Percentiles rank a stretch among this genome's conserved stretches.
These are phyloP conservation scores for Ceraceosorus bombacis DNA, from an alignment of 1,284 basidiomycete species.

Conservation along the genomic window DNA sequence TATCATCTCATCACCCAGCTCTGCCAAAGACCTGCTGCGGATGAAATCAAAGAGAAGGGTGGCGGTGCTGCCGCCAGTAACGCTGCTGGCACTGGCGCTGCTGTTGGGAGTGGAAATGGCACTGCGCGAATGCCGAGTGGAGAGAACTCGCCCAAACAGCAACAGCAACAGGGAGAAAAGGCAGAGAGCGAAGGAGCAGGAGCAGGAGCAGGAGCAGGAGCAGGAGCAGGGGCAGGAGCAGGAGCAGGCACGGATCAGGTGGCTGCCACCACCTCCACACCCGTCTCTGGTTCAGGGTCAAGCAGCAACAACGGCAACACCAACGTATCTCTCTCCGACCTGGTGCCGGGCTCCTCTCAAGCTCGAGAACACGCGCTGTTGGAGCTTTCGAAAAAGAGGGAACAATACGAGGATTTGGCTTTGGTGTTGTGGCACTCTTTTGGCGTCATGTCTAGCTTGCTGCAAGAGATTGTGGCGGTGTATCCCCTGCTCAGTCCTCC, in stretches of 20 bases:
- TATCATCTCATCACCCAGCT: conserved; percentile 47
- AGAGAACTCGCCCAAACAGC: neutral
- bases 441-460: conserved; percentile 95
- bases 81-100: neutral
- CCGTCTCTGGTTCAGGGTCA: too few relatives aligned
- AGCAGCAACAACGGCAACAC: too few relatives aligned
- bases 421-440: conserved; percentile 98
- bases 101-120: neutral
- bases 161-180: neutral
- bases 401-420: conserved; percentile 97
- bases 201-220: conserved; percentile 1
- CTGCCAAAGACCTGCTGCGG: conserved; percentile 34
- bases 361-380: conserved; percentile 52
- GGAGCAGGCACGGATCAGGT: conserved; percentile 1
- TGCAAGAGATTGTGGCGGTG: conserved; percentile 97
- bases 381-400: conserved; percentile 96
- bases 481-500: conserved; percentile 94
- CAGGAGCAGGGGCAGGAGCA: conserved; percentile 4
- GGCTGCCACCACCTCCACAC: neutral
- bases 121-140: neutral
- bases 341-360: too few relatives aligned
- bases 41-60: too few relatives aligned
- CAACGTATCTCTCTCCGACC: too few relatives aligned
- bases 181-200: conserved; percentile 6
- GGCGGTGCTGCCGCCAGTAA: neutral